These are phyloP conservation scores for Tulasnella sp. DNA, from an alignment of 768 basidiomycete species.

Conservation along the genomic window DNA sequence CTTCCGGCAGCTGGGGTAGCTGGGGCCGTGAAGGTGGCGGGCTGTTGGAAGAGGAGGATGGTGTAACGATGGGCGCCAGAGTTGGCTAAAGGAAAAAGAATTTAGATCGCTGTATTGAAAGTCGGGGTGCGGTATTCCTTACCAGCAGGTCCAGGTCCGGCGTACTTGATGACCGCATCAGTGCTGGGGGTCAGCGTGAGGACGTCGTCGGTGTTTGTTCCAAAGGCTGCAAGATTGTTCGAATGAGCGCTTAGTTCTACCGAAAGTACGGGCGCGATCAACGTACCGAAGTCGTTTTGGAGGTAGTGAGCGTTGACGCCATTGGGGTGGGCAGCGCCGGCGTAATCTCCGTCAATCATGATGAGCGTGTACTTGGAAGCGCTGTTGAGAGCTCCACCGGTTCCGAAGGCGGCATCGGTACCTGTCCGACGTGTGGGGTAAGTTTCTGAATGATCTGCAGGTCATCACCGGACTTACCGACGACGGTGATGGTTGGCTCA, in stretches of 20 bases:
- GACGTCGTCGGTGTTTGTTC: neutral
- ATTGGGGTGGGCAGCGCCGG: constrained; percentile 25
- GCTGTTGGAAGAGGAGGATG: constrained; percentile 33
- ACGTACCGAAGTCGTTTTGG: constrained; percentile 28
- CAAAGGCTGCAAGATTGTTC: neutral
- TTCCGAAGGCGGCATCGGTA: constrained; percentile 5
- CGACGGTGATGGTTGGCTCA: constrained; percentile 19
- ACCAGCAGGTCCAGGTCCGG: constrained; percentile 27
- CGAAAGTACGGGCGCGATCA: neutral
- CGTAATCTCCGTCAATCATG: constrained; percentile 28
- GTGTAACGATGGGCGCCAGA: constrained; percentile 33
- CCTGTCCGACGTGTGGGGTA: neutral
- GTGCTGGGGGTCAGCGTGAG: constrained; percentile 9
- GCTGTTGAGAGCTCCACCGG: constrained; percentile 27
- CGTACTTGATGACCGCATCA: constrained; percentile 19
- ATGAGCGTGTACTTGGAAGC: constrained; percentile 30
- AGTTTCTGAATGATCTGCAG: neutral
- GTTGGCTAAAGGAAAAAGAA: constrained; percentile 26
- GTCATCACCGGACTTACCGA: neutral
- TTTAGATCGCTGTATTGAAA: neutral
- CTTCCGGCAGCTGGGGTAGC: constrained; percentile 26
- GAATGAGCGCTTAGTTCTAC: neutral
- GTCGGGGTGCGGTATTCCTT: neutral
- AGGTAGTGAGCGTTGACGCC: constrained; percentile 30
- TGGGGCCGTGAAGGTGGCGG: constrained; percentile 32